Evolutionary conservation across 129 eudicot genomes (phyloP).

Genomic region (Silybum marianum): DNA sequence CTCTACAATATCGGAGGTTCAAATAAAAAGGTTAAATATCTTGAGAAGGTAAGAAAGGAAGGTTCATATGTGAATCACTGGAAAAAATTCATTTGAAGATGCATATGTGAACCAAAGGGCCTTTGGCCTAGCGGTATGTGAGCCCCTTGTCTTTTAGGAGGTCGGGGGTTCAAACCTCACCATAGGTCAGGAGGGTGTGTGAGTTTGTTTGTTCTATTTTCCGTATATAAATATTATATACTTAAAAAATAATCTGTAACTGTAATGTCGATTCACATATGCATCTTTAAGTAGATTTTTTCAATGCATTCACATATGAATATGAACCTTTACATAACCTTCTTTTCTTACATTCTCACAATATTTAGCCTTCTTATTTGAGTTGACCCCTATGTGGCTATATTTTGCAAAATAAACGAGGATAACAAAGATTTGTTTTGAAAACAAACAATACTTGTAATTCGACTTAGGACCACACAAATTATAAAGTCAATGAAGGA

Average conservation of each 20-base stretch:
- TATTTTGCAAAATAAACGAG: not conserved
- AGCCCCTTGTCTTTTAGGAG: too few relatives aligned
- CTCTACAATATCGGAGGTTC: not conserved
- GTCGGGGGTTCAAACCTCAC: too few relatives aligned
- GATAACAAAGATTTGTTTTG: not conserved
- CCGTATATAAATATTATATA: too few relatives aligned
- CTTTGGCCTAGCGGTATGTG: too few relatives aligned
- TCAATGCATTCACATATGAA: not conserved
- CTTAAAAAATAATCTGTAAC: not conserved
- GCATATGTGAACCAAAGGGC: not conserved
- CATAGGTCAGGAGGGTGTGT: too few relatives aligned
- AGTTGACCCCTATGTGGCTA: not conserved
- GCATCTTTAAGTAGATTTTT: not conserved
- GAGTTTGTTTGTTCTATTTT: too few relatives aligned
- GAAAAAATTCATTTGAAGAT: not conserved
- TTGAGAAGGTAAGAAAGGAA: not conserved
- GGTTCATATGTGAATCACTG: not conserved
- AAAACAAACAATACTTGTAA: not conserved
- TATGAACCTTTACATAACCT: not conserved
- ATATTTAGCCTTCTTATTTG: not conserved
- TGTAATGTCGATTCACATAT: not conserved
- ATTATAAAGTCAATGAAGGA: slow-evolving; percentile 67
- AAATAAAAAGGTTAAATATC: not conserved
- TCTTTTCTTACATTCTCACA: not conserved
- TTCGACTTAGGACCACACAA: slow-evolving; percentile 56